Evolutionary conservation across 148 eudicot genomes (phyloP), one percentile per base, ranked within the genome.

Genomic region (Gaultheria prostrata): DNA sequence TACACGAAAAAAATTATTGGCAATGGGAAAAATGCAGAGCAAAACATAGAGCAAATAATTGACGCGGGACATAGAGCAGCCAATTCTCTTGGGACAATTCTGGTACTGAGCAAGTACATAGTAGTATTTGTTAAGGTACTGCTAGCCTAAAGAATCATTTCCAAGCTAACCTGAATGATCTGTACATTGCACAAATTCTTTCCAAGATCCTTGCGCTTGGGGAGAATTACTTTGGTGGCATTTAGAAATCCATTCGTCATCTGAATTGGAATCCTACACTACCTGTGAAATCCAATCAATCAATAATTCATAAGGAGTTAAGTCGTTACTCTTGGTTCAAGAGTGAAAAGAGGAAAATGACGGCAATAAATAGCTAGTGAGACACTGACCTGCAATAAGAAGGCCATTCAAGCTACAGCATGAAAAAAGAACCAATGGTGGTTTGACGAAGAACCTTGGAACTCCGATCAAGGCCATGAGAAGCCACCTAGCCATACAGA

Each of bases 391-490:
- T 85, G 76, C 79, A 79, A 13, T 49, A 75, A 80, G 74, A 39
- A 24, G 5, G 28, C 51, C 76, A 77, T 28, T 56, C 35, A 46
- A 13, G 48, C 92, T 93, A 95, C 80, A 90, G 89, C 89, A 90
- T 83, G 86, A 92, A 87, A 80, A 91, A 83, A 50, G 89, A 72
- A 82, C 94, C 97, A 65, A 90, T 83, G 71, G 93, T 90, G 82
- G 97, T 92, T 85, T 89, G 97, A 20, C 93, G 93, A 83, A 95
- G 93, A 91, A 93, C 97, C 89, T 88, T 91, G 59, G 98, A 91
- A 85, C 90, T 92, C 71, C 93, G 91, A 84, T 95, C 98, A 57
- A 94, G 92, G 45, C 98, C 98, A 88, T 95, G 98, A 81, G 95
- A 93, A 83, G 98, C 98, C 84, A 95, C 98, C 98, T 95, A n/a